These are phyloP conservation scores for Myriosclerotinia scirpicola DNA, from an alignment of 2,329 filamentous ascomycete species.

Conservation along the genomic window DNA sequence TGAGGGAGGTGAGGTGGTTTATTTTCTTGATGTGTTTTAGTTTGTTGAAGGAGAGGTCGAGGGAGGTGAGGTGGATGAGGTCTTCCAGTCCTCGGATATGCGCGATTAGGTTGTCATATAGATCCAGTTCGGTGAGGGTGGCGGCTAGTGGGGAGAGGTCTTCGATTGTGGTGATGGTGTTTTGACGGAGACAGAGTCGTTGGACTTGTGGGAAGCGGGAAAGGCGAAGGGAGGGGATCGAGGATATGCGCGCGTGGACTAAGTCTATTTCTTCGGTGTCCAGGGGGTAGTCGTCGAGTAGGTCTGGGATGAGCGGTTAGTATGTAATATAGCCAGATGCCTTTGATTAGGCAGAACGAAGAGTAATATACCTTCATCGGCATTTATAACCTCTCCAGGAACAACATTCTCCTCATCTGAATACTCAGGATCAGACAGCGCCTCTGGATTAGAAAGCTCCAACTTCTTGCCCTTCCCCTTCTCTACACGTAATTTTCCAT, in stretches of 20 bases:
- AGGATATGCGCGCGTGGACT: constrained; percentile 80
- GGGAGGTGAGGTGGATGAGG: constrained; percentile 69
- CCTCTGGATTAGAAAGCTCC: constrained; percentile 74
- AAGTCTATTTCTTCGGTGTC: constrained; percentile 79
- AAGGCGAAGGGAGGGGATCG: constrained; percentile 74
- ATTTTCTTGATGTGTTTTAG: constrained; percentile 97
- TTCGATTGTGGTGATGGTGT: constrained; percentile 78
- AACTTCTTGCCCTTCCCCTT: constrained; percentile 52
- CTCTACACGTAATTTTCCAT: constrained; percentile 77
- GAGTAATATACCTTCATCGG: constrained; percentile 68
- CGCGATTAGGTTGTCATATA: constrained; percentile 94
- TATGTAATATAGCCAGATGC: not conserved
- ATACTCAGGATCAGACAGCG: constrained; percentile 80
- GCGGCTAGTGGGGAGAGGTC: constrained; percentile 65
- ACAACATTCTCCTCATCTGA: constrained; percentile 71
- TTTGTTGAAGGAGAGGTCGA: constrained; percentile 98
- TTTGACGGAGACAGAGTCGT: constrained; percentile 88
- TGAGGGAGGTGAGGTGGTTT: constrained; percentile 71
- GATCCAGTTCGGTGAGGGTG: constrained; percentile 79
- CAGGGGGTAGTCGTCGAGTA: constrained; percentile 59
- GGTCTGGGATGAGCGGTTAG: constrained; percentile 43
- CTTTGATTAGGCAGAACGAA: not conserved
- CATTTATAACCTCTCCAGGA: constrained; percentile 71
- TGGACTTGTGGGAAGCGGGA: constrained; percentile 76
- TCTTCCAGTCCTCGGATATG: constrained; percentile 82